Conservation (phyloP, 148 eudicot species). For the Silene latifolia region DNA sequence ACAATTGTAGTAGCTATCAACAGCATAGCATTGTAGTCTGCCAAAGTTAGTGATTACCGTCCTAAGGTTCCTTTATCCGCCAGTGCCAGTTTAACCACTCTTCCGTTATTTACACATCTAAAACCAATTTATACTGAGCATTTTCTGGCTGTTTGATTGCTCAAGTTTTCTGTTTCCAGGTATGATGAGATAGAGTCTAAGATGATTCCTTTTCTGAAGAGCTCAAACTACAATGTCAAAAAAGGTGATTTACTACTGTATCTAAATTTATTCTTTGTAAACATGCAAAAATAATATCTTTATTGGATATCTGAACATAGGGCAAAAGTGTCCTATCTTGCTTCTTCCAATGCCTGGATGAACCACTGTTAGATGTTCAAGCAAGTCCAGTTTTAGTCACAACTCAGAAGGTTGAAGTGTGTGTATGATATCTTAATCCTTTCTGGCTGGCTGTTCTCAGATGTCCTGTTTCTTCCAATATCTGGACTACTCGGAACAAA, state of each 20-base stretch:
- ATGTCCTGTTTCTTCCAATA: conserved; percentile 86
- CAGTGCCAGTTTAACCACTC: not conserved
- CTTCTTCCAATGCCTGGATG: not conserved
- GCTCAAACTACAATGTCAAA: conserved; percentile 89
- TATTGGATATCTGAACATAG: too few relatives aligned
- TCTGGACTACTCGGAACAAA: conserved; percentile 82
- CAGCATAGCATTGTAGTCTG: not conserved
- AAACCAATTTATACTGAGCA: not conserved
- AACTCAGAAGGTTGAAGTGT: too few relatives aligned
- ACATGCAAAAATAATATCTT: too few relatives aligned
- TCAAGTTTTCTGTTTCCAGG: conserved; percentile 33
- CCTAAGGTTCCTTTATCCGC: not conserved
- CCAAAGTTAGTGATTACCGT: not conserved
- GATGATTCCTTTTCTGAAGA: conserved; percentile 70
- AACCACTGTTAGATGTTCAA: too few relatives aligned
- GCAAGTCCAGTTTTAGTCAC: too few relatives aligned
- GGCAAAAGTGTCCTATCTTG: not conserved
- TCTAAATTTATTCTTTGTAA: too few relatives aligned
- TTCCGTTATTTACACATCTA: not conserved
- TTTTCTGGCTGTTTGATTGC: conserved; percentile 2
- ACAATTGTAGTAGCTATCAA: not conserved
- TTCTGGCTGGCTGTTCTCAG: conserved; percentile 36
- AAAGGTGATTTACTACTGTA: conserved; percentile 49
- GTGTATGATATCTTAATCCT: not conserved
- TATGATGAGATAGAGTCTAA: conserved; percentile 88